Conservation (phyloP, 306 rosid genomes). For the Prunus mira region DNA sequence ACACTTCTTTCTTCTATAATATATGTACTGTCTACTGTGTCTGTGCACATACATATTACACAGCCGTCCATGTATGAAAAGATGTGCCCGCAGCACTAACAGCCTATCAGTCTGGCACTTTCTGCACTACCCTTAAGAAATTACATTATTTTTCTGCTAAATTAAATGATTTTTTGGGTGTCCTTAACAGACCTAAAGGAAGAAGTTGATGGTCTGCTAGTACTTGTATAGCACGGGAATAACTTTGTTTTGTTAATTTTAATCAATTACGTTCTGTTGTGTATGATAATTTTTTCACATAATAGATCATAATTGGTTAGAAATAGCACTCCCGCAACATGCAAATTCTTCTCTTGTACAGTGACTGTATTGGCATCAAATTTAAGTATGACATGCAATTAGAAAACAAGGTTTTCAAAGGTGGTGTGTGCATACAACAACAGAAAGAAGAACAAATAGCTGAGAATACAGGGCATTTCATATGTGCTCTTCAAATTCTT, state of each 20-base stretch:
- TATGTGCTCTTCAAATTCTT: conserved; percentile 16
- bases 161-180: background rate
- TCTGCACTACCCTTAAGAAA: too few species aligned
- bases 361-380: background rate
- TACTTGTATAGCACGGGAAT: too few species aligned
- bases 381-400: background rate
- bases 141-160: too few species aligned
- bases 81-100: background rate
- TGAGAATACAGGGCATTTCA: conserved; percentile 10
- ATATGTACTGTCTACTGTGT: background rate
- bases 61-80: background rate
- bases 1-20: background rate
- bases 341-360: too few species aligned
- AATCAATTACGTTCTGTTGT: accelerated
- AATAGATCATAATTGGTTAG: accelerated
- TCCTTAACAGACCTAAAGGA: background rate
- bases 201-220: background rate
- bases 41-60: background rate
- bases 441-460: background rate
- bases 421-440: background rate
- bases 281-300: too few species aligned
- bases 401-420: background rate
- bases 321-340: too few species aligned
- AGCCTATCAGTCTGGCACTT: too few species aligned
- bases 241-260: too few species aligned